Conservation (phyloP, 2,329 filamentous ascomycete species). For the Hansfordia pulvinata region DNA sequence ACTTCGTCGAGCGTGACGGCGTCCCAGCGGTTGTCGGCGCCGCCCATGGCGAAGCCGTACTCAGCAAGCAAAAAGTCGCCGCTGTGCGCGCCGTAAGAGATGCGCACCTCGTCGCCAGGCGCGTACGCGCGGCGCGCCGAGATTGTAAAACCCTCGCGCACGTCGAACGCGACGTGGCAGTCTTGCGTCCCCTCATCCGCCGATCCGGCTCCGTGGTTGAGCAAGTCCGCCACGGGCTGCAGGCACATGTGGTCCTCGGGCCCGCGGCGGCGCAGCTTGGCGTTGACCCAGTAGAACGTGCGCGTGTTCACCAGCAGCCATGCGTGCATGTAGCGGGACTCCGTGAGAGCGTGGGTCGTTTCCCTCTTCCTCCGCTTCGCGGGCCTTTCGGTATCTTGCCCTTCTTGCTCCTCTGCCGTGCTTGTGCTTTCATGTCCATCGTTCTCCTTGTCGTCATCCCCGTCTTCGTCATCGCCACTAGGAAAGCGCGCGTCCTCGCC, state of each 20-base stretch:
- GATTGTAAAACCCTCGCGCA: neutral
- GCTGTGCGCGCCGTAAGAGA: slow-evolving; percentile 35
- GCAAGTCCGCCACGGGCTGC: slow-evolving; percentile 60
- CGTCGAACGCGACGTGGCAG: slow-evolving; percentile 1
- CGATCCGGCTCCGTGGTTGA: slow-evolving; percentile 26
- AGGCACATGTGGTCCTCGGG: slow-evolving; percentile 51
- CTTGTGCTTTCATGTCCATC: neutral
- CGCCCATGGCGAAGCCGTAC: slow-evolving; percentile 12
- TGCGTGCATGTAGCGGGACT: slow-evolving; percentile 32
- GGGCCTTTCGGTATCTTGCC: too few species aligned
- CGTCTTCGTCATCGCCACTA: neutral
- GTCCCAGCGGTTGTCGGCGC: slow-evolving; percentile 31
- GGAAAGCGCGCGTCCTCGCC: neutral
- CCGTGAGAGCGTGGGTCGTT: neutral
- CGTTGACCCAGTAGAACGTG: slow-evolving; percentile 43
- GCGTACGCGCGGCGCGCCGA: neutral
- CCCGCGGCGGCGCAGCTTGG: slow-evolving; percentile 26
- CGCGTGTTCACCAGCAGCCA: slow-evolving; percentile 51
- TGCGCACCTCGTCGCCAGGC: slow-evolving; percentile 26
- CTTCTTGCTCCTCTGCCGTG: neutral
- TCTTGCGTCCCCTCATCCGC: neutral
- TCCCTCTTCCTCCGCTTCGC: slow-evolving; percentile 1
- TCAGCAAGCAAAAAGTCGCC: slow-evolving; percentile 38
- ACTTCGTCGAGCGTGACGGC: slow-evolving; percentile 32
- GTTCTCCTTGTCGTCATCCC: neutral